These are phyloP conservation scores for Penicillium sclerotiorum DNA, from an alignment of 2,329 filamentous ascomycete species.

Conservation along the genomic window DNA sequence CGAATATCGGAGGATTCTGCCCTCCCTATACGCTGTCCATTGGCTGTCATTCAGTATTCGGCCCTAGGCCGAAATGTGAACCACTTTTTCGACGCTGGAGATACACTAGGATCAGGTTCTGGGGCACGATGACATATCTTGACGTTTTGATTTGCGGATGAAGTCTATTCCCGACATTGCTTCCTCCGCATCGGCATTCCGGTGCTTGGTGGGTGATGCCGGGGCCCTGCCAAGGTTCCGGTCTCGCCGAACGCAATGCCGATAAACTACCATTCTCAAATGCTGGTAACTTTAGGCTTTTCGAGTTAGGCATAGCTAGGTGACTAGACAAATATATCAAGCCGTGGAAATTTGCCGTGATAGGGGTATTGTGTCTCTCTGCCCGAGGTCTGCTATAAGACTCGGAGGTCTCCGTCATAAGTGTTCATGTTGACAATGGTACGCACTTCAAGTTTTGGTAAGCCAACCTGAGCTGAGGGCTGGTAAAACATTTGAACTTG, in stretches of 20 bases:
- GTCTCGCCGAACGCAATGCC: conserved; percentile 16
- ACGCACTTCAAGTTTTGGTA: too few relatives aligned
- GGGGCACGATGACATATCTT: conserved; percentile 14
- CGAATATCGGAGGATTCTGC: conserved; percentile 24
- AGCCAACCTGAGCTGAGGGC: too few relatives aligned
- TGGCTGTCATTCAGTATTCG: conserved; percentile 4
- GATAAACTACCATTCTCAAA: too few relatives aligned
- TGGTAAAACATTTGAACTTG: too few relatives aligned
- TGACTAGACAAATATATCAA: too few relatives aligned
- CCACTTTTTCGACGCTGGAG: conserved; percentile 3
- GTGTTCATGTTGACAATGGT: too few relatives aligned
- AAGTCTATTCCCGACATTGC: conserved; percentile 14
- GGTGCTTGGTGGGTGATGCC: conserved; percentile 7
- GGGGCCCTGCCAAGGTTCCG: conserved; percentile 10
- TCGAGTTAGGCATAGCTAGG: too few relatives aligned
- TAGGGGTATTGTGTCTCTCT: too few relatives aligned
- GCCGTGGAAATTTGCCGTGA: too few relatives aligned
- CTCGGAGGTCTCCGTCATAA: too few relatives aligned
- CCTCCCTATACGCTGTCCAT: conserved; percentile 1
- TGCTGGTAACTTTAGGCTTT: too few relatives aligned
- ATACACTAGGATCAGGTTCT: conserved; percentile 3
- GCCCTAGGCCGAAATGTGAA: neutral
- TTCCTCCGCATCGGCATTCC: conserved; percentile 26
- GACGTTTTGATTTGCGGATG: conserved; percentile 16
- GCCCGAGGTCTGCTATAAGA: too few relatives aligned